Evolutionary conservation across 2,329 filamentous ascomycete genomes (phyloP), one percentile per base, ranked within the genome.

Genomic region (Drechslera avenae): DNA sequence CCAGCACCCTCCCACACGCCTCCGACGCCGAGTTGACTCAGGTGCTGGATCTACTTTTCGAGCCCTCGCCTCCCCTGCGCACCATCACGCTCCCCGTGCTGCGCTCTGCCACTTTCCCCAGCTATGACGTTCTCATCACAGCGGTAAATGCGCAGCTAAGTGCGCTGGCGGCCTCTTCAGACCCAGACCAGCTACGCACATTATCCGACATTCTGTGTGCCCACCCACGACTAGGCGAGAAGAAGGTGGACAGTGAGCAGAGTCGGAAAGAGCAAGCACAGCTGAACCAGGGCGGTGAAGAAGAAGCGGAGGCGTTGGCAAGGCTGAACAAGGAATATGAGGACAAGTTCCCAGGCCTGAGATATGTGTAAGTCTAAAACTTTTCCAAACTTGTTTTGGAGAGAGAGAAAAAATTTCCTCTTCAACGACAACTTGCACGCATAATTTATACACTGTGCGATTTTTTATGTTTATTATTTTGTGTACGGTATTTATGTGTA

Each of bases 211-310:
- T 96, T 50, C 79, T 97, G 1, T 86, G 85, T 43, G 87, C 90
- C 7, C 92, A 97, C 72, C 92, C 92, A 1, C 83, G 92, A 2
- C 82, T 97, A 7, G 92, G 92, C 10, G 88, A 86, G 63, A 87
- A 88, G 73, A 89, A 87, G 68, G 85, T 91, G 33, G 87, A 91
- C n/a, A 95, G 89, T 64, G 87, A 84, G 44, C 84, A 92, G 75
- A 94, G 89, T 56, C 80, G 81, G n/a, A 83, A 83, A 4, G 92
- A 97, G 76, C 92, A 97, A 74, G 88, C 88, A 14, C 86, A 89
- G 64, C 74, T 97, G 54, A 83, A 87, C 48, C 73, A 73, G 6
- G 69, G 65, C 14, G 60, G 47, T 0, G 73, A 73, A 28, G 82
- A 83, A 37, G 85, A 89, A 66, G 78, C 77, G 7, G 76, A 78